Evolutionary conservation across 2,329 filamentous ascomycete genomes (phyloP), one percentile per base, ranked within the genome.

Genomic region (Trichoderma asperellum): DNA sequence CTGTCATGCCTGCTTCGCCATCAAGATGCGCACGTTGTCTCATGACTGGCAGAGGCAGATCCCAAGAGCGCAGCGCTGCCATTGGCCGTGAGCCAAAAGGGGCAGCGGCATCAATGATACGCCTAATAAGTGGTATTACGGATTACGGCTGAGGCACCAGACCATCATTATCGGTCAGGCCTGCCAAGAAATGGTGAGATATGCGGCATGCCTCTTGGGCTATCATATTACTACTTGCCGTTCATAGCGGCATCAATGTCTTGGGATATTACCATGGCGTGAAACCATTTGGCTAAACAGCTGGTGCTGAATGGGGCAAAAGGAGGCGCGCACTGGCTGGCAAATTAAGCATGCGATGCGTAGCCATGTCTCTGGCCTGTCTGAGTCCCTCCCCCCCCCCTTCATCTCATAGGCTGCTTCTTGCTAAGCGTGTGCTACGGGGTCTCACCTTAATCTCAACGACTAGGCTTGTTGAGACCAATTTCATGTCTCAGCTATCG

Each of bases 261-360:
- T 66, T 66, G 63, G 55, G 32, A 60, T 24, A 37, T 63, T 53
- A 29, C 53, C 40, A 58, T 69, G 59, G 68, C 55, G 56, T 68
- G 68, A 67, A 61, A 56, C 68, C 63, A 62, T 47, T 53, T 34
- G 68, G 47, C 37, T 43, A 43, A 56, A 55, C 53, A 29, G 40
- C 61, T 37, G 37, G 37, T 40, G 52, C 53, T 35, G 37, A 27
- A 59, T 29, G 40, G 40, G 29, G 52, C 12, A 47, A 65, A 65
- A 65, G 53, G 53, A 53, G 59, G n/a, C 35, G 56, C 52, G 52
- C 35, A 43, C 40, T 43, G 40, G 40, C 40, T 43, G 40, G 40
- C 18, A 69, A 68, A 56, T 68, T 68, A 62, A 68, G 68, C 68
- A 69, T 67, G 66, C 68, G 62, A 69, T 69, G 66, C 68, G 62